These are phyloP conservation scores for Lachnellula cervina DNA, from an alignment of 2,329 filamentous ascomycete species.

Conservation along the genomic window DNA sequence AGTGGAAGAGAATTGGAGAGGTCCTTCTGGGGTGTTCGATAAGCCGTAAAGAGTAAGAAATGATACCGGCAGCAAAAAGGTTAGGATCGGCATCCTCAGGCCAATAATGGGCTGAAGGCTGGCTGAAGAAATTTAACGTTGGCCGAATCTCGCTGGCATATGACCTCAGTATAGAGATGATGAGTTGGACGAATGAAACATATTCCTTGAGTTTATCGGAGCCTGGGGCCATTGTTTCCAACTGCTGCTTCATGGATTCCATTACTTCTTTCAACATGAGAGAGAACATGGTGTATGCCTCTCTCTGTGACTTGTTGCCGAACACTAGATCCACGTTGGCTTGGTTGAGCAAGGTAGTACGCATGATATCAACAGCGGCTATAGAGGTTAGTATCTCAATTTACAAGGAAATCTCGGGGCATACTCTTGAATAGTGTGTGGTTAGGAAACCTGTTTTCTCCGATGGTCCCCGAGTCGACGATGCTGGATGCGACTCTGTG, in stretches of 20 bases:
- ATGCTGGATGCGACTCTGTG: not conserved
- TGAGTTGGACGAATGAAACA: constrained; percentile 19
- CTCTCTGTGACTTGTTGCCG: constrained; percentile 5
- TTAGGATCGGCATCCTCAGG: constrained; percentile 26
- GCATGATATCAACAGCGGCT: constrained; percentile 15
- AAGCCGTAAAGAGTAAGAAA: constrained; percentile 25
- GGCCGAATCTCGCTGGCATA: constrained; percentile 23
- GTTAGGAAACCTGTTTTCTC: not conserved
- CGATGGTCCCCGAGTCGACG: not conserved
- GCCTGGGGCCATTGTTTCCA: constrained; percentile 18
- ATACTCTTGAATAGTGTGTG: constrained; percentile 4
- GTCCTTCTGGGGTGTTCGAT: constrained; percentile 14
- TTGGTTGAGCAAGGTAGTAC: constrained; percentile 9
- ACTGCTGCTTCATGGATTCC: constrained; percentile 22
- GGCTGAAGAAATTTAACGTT: constrained; percentile 25
- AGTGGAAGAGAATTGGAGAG: constrained; percentile 25
- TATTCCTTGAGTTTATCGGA: constrained; percentile 19
- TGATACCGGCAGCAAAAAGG: constrained; percentile 25
- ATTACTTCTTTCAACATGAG: constrained; percentile 21
- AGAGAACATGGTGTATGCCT: constrained; percentile 14
- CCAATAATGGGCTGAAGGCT: constrained; percentile 25
- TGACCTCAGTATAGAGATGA: constrained; percentile 22
- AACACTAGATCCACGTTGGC: constrained; percentile 11
- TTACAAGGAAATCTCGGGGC: not conserved
- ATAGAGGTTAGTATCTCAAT: not conserved